These are phyloP conservation scores for Cryphonectria nitschkei DNA, from an alignment of 2,329 filamentous ascomycete genomes.

Conservation along the genomic window DNA sequence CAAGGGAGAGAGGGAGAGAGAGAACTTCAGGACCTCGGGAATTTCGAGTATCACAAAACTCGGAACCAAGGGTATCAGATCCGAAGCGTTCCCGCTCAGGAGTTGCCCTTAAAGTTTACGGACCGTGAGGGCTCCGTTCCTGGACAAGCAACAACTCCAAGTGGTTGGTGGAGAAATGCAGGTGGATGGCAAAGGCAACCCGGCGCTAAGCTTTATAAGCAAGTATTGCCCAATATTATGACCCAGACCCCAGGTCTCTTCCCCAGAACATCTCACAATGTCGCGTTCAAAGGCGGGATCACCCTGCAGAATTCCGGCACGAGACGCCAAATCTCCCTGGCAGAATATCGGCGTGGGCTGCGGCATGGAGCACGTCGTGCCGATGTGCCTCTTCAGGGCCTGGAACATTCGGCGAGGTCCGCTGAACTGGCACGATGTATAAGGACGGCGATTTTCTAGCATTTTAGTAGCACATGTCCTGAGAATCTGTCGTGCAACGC, in stretches of 20 bases:
- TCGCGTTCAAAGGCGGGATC: neutral
- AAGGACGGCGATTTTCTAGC: neutral
- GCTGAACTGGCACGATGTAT: neutral
- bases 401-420: neutral
- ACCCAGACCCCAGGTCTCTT: neutral
- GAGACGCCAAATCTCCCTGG: neutral
- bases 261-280: neutral
- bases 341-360: neutral
- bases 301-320: neutral
- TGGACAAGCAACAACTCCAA: neutral
- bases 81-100: neutral
- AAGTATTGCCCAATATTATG: neutral
- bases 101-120: constrained; percentile 11
- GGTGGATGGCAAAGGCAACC: neutral
- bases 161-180: constrained; percentile 29
- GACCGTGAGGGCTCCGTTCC: constrained; percentile 19
- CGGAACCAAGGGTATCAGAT: neutral
- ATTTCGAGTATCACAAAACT: neutral
- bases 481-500: neutral
- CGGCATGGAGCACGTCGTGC: constrained; percentile 7
- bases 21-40: neutral
- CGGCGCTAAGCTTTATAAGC: neutral
- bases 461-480: neutral
- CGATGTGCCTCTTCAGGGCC: neutral
- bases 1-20: neutral